phyloP scores from a whole-genome alignment of 2,329 filamentous ascomycete genomes.

The Neobulgaria alba region DNA sequence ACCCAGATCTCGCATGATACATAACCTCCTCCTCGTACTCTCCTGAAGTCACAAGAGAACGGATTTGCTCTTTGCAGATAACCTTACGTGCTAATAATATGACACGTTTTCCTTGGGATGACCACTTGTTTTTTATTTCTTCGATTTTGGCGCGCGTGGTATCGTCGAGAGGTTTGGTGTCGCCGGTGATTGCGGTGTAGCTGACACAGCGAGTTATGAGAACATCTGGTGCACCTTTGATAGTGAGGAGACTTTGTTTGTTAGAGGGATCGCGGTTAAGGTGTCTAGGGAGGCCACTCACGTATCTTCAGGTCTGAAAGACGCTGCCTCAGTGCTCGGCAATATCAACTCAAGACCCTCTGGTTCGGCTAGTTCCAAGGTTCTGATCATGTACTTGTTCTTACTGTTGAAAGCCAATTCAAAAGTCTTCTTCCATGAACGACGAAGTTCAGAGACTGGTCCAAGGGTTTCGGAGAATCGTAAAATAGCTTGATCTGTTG shows the following conservation, averaged over 20 bases:
- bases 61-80: constrained; percentile 35
- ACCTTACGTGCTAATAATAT: constrained; percentile 57
- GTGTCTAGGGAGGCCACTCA: constrained; percentile 9
- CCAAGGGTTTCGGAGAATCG: constrained; percentile 61
- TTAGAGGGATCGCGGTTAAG: too few species aligned
- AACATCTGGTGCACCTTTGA: constrained; percentile 73
- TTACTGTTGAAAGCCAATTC: constrained; percentile 72
- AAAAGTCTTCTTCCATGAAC: constrained; percentile 56
- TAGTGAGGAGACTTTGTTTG: constrained; percentile 46
- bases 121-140: constrained; percentile 58
- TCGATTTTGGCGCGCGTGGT: constrained; percentile 41
- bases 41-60: constrained; percentile 34
- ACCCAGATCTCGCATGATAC: constrained; percentile 38
- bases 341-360: constrained; percentile 34
- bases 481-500: constrained; percentile 67
- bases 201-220: constrained; percentile 54
- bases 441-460: constrained; percentile 49
- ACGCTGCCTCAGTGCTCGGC: constrained; percentile 26
- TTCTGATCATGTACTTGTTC: constrained; percentile 73
- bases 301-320: constrained; percentile 22
- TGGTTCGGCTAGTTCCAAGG: constrained; percentile 40
- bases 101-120: constrained; percentile 57
- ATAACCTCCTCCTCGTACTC: constrained; percentile 50
- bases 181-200: constrained; percentile 48
- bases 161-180: constrained; percentile 40